Conservation (phyloP, 129 eudicot species). For the Saussurea involucrata region DNA sequence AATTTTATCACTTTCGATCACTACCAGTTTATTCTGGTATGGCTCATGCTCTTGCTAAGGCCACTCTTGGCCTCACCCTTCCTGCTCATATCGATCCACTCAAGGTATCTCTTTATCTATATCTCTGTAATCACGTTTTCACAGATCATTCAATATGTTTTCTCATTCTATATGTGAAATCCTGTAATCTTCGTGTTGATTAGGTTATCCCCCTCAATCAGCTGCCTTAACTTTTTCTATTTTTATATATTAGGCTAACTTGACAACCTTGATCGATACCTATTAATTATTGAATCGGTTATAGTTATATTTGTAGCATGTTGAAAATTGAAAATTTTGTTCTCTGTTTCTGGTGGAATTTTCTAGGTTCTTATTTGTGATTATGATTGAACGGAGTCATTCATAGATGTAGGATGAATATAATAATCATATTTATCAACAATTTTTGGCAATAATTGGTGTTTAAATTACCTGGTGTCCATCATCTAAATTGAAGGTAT, state of each 20-base stretch:
- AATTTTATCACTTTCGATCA: constrained; percentile 2
- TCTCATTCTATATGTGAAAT: neutral
- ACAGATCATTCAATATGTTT: neutral
- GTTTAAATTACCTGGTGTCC: neutral
- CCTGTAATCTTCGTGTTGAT: neutral
- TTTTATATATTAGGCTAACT: neutral
- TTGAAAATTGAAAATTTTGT: neutral
- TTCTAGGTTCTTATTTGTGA: neutral
- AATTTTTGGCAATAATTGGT: neutral
- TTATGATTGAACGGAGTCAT: neutral
- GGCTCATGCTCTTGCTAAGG: constrained; percentile 62
- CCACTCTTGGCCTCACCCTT: constrained; percentile 92
- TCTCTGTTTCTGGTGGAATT: neutral
- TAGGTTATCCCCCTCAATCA: neutral
- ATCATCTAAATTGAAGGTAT: neutral
- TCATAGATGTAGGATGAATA: neutral
- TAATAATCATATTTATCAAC: neutral
- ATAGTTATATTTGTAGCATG: neutral
- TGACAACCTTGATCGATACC: neutral
- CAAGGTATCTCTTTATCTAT: constrained; percentile 35
- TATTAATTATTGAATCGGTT: neutral
- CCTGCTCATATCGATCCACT: constrained; percentile 58
- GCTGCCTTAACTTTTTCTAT: neutral
- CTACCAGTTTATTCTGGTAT: constrained; percentile 22
- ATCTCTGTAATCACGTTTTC: neutral